These are phyloP conservation scores for Magnaporthales sp. DNA, from an alignment of 2,329 filamentous ascomycete genomes.

Conservation along the genomic window DNA sequence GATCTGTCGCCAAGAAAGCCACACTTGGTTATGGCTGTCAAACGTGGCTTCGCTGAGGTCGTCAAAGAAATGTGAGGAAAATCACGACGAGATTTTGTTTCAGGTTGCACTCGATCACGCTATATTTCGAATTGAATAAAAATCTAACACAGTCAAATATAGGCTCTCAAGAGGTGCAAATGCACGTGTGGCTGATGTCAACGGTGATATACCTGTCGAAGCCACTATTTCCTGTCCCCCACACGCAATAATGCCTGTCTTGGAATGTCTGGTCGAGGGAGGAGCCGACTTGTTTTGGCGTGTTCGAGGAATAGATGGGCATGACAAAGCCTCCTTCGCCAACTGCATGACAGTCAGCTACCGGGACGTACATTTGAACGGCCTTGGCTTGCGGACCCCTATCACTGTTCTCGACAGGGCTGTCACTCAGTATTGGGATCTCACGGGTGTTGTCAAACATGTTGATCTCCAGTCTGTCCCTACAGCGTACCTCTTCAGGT, in stretches of 20 bases:
- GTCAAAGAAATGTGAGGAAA: not conserved
- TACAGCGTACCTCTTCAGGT: not conserved
- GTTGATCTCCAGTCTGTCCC: not conserved
- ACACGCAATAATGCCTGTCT: not conserved
- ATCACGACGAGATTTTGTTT: not conserved
- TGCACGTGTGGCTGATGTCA: not conserved
- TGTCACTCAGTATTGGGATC: not conserved
- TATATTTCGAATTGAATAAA: not conserved
- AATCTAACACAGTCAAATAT: not conserved
- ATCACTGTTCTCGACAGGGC: not conserved
- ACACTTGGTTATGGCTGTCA: not conserved
- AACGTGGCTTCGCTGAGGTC: not conserved
- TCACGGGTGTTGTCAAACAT: not conserved
- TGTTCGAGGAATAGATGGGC: not conserved
- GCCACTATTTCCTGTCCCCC: not conserved
- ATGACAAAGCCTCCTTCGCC: not conserved
- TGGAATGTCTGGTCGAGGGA: not conserved
- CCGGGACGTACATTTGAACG: not conserved
- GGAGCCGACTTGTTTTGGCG: not conserved
- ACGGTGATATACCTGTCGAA: not conserved
- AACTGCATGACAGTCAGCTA: not conserved
- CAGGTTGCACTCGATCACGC: not conserved
- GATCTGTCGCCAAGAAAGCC: not conserved
- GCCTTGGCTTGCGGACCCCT: not conserved
- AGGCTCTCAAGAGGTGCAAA: not conserved